Conservation (phyloP, 1,284 basidiomycete species). For the Melampsora abietis-canadensis region DNA sequence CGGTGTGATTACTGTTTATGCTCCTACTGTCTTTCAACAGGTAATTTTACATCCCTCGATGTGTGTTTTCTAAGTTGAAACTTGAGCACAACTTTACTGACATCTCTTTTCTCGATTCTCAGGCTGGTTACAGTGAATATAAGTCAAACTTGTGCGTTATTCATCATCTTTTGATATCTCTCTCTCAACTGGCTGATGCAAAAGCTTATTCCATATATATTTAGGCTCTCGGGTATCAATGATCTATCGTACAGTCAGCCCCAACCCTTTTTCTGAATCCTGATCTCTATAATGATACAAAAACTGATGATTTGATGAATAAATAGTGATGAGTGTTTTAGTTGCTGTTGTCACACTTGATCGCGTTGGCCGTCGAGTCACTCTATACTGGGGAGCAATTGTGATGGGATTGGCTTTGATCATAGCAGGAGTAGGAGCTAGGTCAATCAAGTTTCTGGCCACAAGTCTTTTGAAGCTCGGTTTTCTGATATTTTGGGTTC, state of each 20-base stretch:
- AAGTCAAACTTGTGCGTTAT: conserved; percentile 49
- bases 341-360: conserved; percentile 52
- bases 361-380: conserved; percentile 49
- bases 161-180: not conserved
- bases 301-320: not conserved
- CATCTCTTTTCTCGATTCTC: not conserved
- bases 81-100: too few species aligned
- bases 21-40: conserved; percentile 44
- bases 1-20: conserved; percentile 48
- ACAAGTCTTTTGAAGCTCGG: not conserved
- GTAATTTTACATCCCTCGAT: not conserved
- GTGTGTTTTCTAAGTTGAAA: not conserved
- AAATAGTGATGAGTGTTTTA: conserved; percentile 42
- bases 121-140: conserved; percentile 50
- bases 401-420: conserved; percentile 49
- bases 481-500: not conserved
- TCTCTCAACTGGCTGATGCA: not conserved
- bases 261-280: not conserved
- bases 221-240: conserved; percentile 49
- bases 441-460: not conserved
- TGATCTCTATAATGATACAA: not conserved
- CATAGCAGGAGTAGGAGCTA: conserved; percentile 46
- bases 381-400: conserved; percentile 46
- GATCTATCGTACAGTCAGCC: conserved; percentile 50
- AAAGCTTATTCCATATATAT: not conserved